A percentile compares a stretch with the other conserved stretches of the same genome.
phyloP scores from a whole-genome alignment of 2,329 filamentous ascomycete genomes.

The Colletotrichum coccodes region DNA sequence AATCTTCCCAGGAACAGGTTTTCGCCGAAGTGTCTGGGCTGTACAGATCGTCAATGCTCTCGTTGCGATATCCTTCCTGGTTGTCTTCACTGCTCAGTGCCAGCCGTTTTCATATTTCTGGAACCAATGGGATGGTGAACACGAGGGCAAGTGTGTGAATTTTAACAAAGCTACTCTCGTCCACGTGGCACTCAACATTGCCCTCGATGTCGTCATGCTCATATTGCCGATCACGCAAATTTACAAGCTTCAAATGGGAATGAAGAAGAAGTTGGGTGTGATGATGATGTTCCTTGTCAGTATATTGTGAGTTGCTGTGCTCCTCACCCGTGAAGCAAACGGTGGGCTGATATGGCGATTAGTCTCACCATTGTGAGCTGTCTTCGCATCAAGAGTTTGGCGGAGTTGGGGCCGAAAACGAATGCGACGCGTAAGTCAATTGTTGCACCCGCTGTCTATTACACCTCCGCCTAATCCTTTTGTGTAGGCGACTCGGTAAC shows the following conservation, averaged over 20 bases:
- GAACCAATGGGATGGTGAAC: not conserved
- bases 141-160: not conserved
- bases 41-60: not conserved
- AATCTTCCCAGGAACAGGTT: not conserved
- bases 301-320: conserved; percentile 13
- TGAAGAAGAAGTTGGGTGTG: not conserved
- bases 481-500: too few relatives aligned
- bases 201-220: conserved; percentile 15
- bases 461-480: too few relatives aligned
- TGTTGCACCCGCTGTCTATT: too few relatives aligned
- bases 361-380: conserved; percentile 49
- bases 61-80: not conserved
- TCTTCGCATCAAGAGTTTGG: too few relatives aligned
- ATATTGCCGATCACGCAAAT: not conserved
- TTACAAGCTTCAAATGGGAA: not conserved
- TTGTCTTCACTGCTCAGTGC: not conserved
- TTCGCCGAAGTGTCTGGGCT: not conserved
- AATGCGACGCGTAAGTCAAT: too few relatives aligned
- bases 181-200: not conserved
- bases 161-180: not conserved
- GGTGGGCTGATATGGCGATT: conserved; percentile 48
- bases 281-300: conserved; percentile 17
- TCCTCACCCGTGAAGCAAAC: too few relatives aligned
- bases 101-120: not conserved
- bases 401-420: too few relatives aligned